Evolutionary conservation across 176 grass and related monocot genomes (phyloP).

Genomic region (Luzula sylvatica): DNA sequence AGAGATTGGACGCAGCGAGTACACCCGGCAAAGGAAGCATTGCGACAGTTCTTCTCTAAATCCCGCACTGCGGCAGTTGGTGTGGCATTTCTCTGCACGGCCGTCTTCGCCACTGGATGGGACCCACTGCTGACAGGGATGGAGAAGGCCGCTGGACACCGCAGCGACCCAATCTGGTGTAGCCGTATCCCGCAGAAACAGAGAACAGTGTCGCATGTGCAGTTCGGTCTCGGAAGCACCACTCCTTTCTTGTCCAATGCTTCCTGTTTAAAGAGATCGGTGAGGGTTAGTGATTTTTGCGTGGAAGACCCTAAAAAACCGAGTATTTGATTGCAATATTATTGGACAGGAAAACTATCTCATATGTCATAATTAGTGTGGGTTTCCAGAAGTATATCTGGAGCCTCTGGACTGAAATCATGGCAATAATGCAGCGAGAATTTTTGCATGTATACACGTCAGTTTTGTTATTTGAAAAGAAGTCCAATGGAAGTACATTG

Average conservation of each 20-base stretch:
- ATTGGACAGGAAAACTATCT: no score
- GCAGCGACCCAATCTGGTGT: constrained; percentile 95
- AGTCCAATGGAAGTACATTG: no score
- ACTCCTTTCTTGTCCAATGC: constrained; percentile 64
- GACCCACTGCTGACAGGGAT: background rate
- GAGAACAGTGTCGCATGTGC: constrained; percentile 74
- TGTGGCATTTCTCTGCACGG: constrained; percentile 43
- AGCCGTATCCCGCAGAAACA: constrained; percentile 99
- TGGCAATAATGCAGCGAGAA: no score
- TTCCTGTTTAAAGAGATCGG: background rate
- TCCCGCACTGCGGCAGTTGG: constrained; percentile 68
- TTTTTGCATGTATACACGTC: no score
- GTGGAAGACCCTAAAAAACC: no score
- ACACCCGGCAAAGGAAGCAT: constrained; percentile 85
- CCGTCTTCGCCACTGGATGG: background rate
- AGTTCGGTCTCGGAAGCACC: constrained; percentile 53
- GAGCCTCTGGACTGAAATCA: no score
- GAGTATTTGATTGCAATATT: no score
- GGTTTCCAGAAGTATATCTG: no score
- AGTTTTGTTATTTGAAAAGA: no score
- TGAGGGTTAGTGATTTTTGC: no score
- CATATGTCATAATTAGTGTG: no score
- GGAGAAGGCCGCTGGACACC: constrained; percentile 81
- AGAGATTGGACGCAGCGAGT: constrained; percentile 78
- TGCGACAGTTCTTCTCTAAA: constrained; percentile 84